These are phyloP conservation scores for Pythium apleroticum DNA, from an alignment of 352 stramenopile species.

Conservation along the genomic window DNA sequence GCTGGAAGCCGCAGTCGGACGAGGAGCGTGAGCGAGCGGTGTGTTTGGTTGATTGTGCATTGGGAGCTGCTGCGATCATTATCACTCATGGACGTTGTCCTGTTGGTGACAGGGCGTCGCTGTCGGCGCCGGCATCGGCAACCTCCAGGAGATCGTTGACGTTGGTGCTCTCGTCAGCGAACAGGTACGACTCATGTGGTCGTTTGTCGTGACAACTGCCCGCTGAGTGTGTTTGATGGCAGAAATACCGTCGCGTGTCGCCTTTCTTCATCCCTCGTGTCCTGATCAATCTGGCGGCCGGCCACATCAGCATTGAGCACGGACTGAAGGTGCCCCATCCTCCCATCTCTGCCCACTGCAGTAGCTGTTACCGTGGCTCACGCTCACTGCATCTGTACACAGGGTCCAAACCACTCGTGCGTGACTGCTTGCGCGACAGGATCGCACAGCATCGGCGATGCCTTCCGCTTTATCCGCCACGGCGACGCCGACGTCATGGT, in stretches of 20 bases:
- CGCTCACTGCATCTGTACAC: not conserved
- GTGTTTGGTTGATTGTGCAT: not conserved
- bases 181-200: slow-evolving; percentile 39
- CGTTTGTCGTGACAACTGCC: too few species aligned
- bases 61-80: not conserved
- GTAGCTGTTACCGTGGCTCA: not conserved
- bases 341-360: too few species aligned
- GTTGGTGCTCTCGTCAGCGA: slow-evolving; percentile 59
- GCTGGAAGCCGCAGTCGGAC: slow-evolving; percentile 61
- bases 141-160: slow-evolving; percentile 85
- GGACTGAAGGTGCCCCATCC: slow-evolving; percentile 73
- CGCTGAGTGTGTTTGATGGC: not conserved
- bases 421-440: slow-evolving; percentile 96
- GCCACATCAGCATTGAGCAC: slow-evolving; percentile 91
- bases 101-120: slow-evolving; percentile 59
- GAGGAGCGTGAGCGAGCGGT: slow-evolving; percentile 68
- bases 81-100: not conserved
- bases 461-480: slow-evolving; percentile 85
- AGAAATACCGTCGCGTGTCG: slow-evolving; percentile 89
- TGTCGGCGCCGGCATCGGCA: slow-evolving; percentile 83
- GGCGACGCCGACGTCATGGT: slow-evolving; percentile 95
- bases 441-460: slow-evolving; percentile 96
- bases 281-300: slow-evolving; percentile 92
- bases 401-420: slow-evolving; percentile 96
- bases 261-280: slow-evolving; percentile 94